These are phyloP conservation scores for Daldinia vernicosa DNA, from an alignment of 495 filamentous ascomycete genomes.

Conservation along the genomic window DNA sequence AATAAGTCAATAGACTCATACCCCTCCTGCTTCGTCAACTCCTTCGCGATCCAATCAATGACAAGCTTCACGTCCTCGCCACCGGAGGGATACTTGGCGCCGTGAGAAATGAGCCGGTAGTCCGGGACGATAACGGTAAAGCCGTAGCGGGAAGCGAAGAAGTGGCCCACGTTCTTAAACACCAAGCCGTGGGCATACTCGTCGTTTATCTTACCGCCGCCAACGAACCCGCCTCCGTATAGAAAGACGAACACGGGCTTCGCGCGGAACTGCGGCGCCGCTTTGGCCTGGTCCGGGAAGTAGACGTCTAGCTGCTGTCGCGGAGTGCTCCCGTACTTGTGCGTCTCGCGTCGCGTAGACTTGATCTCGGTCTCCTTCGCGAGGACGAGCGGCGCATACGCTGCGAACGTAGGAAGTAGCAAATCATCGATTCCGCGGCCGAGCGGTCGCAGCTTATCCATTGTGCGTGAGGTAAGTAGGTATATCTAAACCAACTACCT, in stretches of 20 bases:
- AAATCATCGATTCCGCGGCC: slow-evolving; percentile 48
- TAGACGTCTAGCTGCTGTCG: slow-evolving; percentile 57
- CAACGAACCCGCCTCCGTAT: slow-evolving; percentile 55
- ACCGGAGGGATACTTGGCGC: slow-evolving; percentile 51
- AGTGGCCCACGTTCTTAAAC: slow-evolving; percentile 52
- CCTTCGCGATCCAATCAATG: slow-evolving; percentile 48
- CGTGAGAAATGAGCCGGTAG: slow-evolving; percentile 54
- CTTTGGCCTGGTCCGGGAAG: slow-evolving; percentile 29
- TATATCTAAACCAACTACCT: neutral
- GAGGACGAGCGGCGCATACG: slow-evolving; percentile 48
- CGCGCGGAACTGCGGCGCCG: slow-evolving; percentile 14
- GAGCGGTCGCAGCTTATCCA: slow-evolving; percentile 52
- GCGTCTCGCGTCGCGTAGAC: slow-evolving; percentile 44
- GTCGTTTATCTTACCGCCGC: slow-evolving; percentile 47
- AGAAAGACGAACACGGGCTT: slow-evolving; percentile 53
- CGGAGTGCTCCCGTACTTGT: slow-evolving; percentile 47
- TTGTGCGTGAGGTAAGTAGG: slow-evolving; percentile 11
- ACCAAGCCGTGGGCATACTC: slow-evolving; percentile 44
- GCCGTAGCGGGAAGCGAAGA: slow-evolving; percentile 51
- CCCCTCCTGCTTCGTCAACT: slow-evolving; percentile 28
- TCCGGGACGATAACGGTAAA: slow-evolving; percentile 52
- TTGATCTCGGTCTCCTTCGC: slow-evolving; percentile 49
- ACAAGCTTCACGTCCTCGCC: slow-evolving; percentile 52
- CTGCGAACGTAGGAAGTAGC: slow-evolving; percentile 49
- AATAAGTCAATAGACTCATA: slow-evolving; percentile 49